A percentile compares a stretch with the other conserved stretches of the same genome.
These are phyloP conservation scores for Uncinocarpus reesii DNA, from an alignment of 2,329 filamentous ascomycete species.

Conservation along the genomic window DNA sequence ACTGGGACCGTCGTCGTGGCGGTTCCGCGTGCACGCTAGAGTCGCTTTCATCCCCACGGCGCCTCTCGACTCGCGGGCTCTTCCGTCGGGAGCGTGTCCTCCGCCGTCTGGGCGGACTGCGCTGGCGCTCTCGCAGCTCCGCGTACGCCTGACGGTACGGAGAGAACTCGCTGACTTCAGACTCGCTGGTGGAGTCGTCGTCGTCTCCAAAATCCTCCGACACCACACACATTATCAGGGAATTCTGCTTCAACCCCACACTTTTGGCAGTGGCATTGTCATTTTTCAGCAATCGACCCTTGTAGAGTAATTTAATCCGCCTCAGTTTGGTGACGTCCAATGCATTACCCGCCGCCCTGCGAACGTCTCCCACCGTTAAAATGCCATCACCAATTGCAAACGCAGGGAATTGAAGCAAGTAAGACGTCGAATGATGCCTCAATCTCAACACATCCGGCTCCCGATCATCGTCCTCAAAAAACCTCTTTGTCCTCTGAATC, in stretches of 20 bases:
- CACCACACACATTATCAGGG: slow-evolving; percentile 39
- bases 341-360: slow-evolving; percentile 31
- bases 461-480: slow-evolving; percentile 21
- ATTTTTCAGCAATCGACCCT: slow-evolving; percentile 37
- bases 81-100: background rate
- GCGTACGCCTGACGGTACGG: background rate
- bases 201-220: slow-evolving; percentile 28
- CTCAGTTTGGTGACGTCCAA: slow-evolving; percentile 29
- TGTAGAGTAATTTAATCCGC: slow-evolving; percentile 39
- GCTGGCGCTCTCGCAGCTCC: background rate
- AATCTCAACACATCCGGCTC: slow-evolving; percentile 38
- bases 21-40: background rate
- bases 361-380: slow-evolving; percentile 34
- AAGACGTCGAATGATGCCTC: slow-evolving; percentile 34
- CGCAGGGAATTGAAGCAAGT: slow-evolving; percentile 37
- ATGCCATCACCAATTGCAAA: slow-evolving; percentile 40
- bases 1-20: background rate
- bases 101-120: background rate
- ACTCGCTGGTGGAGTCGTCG: slow-evolving; percentile 23
- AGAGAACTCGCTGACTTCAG: background rate
- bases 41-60: background rate
- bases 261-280: slow-evolving; percentile 32
- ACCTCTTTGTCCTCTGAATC: too few species aligned
- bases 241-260: slow-evolving; percentile 41
- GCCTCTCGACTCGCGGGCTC: background rate